Evolutionary conservation across 2,329 filamentous ascomycete species (phyloP).

Genomic region (Lomentospora prolificans): DNA sequence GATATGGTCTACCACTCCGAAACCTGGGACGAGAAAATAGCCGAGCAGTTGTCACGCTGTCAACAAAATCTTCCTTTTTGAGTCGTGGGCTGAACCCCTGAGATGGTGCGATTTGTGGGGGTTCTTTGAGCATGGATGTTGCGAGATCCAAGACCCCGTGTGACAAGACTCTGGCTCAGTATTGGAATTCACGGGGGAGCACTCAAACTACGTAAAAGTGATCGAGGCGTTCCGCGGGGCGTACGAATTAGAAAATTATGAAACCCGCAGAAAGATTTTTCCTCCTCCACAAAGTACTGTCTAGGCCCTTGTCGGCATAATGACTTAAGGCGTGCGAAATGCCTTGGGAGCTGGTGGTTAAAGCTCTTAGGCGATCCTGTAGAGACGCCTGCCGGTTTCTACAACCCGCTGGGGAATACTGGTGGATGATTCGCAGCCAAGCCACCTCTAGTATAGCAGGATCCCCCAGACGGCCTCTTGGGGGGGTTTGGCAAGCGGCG

Average conservation of each 20-base stretch:
- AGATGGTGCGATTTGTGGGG: background rate
- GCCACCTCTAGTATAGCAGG: background rate
- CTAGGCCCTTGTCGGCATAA: background rate
- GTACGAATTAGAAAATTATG: no score
- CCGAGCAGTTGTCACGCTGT: background rate
- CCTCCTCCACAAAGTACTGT: background rate
- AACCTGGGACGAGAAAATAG: background rate
- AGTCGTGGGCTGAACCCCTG: background rate
- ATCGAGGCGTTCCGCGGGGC: no score
- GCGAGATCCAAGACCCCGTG: background rate
- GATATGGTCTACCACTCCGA: background rate
- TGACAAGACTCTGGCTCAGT: background rate
- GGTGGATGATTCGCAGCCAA: background rate
- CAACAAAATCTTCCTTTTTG: background rate
- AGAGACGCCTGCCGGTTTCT: background rate
- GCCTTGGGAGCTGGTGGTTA: background rate
- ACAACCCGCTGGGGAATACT: background rate
- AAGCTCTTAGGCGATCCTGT: background rate
- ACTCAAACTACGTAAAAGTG: no score
- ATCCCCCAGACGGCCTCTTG: no score
- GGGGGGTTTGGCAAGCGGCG: background rate
- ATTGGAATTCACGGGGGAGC: background rate
- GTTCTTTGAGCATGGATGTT: background rate
- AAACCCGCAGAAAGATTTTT: no score
- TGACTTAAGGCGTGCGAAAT: background rate